Conservation (phyloP, 345 rosid species). For the Capsella bursapastoris region DNA sequence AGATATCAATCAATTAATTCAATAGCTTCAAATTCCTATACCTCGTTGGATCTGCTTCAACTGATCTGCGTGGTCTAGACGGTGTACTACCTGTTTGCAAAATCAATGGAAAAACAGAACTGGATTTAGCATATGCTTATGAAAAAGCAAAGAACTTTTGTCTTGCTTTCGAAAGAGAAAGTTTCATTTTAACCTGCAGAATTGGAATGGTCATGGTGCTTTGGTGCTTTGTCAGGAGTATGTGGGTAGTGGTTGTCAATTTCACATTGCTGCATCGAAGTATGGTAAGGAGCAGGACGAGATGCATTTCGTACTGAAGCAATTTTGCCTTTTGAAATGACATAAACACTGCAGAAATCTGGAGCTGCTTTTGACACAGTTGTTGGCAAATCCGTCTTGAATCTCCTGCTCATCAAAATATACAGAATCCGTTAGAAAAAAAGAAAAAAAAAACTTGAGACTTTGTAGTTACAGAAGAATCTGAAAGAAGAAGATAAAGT, state of each 20-base stretch:
- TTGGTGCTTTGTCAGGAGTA: slow-evolving; percentile 43
- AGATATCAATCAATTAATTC: background rate
- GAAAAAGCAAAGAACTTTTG: background rate
- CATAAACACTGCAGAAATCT: slow-evolving; percentile 84
- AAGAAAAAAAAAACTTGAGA: background rate
- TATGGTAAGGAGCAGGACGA: slow-evolving; percentile 64
- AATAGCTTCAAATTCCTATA: background rate
- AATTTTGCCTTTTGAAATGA: slow-evolving; percentile 79
- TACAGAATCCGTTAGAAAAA: background rate
- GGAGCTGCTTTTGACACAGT: slow-evolving; percentile 66
- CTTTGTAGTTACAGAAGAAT: slow-evolving; percentile 9
- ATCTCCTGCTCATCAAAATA: slow-evolving; percentile 55
- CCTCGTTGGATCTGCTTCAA: slow-evolving; percentile 42
- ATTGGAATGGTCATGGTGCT: slow-evolving; percentile 32
- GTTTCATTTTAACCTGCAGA: slow-evolving; percentile 56
- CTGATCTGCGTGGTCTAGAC: slow-evolving; percentile 52
- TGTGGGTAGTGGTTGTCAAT: slow-evolving; percentile 35
- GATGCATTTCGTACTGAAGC: slow-evolving; percentile 65
- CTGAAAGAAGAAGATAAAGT: background rate
- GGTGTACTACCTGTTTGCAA: slow-evolving; percentile 52
- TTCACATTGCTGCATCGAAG: slow-evolving; percentile 52
- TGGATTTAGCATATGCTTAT: background rate
- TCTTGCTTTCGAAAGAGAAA: background rate
- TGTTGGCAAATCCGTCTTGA: slow-evolving; percentile 69
- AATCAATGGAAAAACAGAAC: slow-evolving; percentile 7